These are phyloP conservation scores for Tetracladium marchalianum DNA, from an alignment of 495 filamentous ascomycete genomes.

Conservation along the genomic window DNA sequence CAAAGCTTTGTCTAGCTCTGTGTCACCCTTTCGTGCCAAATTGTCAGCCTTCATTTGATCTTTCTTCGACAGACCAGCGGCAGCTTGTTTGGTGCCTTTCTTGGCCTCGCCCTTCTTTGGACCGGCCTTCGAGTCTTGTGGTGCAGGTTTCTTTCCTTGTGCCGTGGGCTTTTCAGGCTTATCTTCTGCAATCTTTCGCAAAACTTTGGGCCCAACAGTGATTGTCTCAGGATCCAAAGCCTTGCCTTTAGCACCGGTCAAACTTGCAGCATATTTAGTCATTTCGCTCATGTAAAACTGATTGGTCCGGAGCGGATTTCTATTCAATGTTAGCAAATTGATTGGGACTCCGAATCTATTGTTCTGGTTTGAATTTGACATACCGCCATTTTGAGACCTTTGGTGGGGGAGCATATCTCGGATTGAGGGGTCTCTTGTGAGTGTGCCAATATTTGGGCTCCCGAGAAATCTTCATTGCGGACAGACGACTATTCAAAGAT, in stretches of 20 bases:
- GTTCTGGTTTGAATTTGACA: background rate
- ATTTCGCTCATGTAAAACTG: constrained; percentile 52
- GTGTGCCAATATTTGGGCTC: constrained; percentile 62
- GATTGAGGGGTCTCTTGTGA: constrained; percentile 37
- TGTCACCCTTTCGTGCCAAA: constrained; percentile 21
- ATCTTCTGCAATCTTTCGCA: constrained; percentile 20
- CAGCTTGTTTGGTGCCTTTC: constrained; percentile 28
- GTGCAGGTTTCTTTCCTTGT: constrained; percentile 5
- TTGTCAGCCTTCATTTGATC: constrained; percentile 27
- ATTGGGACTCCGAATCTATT: background rate
- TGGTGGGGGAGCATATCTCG: constrained; percentile 20
- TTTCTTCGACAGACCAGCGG: constrained; percentile 17
- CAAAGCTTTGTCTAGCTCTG: constrained; percentile 24
- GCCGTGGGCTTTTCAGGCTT: constrained; percentile 8
- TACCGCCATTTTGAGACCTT: constrained; percentile 20
- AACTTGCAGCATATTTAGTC: constrained; percentile 56
- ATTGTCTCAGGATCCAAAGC: constrained; percentile 53
- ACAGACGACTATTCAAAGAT: constrained; percentile 12
- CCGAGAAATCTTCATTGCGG: constrained; percentile 33
- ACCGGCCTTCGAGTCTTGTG: background rate
- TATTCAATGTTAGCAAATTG: background rate
- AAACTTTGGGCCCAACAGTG: constrained; percentile 29
- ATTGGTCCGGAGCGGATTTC: constrained; percentile 26
- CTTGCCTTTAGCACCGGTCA: constrained; percentile 54
- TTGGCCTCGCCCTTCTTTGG: constrained; percentile 17